Evolutionary conservation across 345 rosid genomes (phyloP), one percentile per base, ranked within the genome.

Genomic region (Abelmoschus esculentus): DNA sequence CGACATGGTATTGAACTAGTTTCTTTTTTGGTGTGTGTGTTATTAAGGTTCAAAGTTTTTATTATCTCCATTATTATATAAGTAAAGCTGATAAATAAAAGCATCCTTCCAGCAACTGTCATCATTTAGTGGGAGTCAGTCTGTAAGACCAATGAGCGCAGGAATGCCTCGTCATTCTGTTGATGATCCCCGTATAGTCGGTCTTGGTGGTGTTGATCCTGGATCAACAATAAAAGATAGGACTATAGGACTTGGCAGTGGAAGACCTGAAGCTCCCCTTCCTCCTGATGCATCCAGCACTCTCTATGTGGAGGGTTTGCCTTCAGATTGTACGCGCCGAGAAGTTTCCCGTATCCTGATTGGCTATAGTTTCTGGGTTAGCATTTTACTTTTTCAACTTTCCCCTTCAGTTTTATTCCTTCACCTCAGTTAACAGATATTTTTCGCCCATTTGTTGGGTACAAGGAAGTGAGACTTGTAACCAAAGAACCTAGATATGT

Each of bases 361-460:
- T 42, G 14, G 58, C 47, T 53, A 55, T 22, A 31, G 11, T 22
- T 7, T 50, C 50, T 11, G 14, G 10, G 22, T 52, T 17, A 14
- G 36, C 19, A 15, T 22, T 29, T 26, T 17, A 55, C 31, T 58
- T 44, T 53, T 70, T 15, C 28, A 12, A 8, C 18, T 60, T 44
- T 54, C 42, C 57, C 68, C 49, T 53, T 36, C 42, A 6, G 42
- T 46, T 74, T 53, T 79, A 62, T 75, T 75, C 82, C 85, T 86
- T 85, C 17, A 88, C 83, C 62, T 70, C 18, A 55, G 7, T 59
- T 40, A 12, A 32, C 56, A 85, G 90, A 88, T 78, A 88, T 88
- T 54, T 88, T 88, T 69, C 90, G 90, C 50, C 90, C 87, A 12
- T 88, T 88, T 74, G 85, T 88, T 72, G 88, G 93, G 79, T 88